These are phyloP conservation scores for Heterobasidion annosum DNA, from an alignment of 1,284 basidiomycete genomes.

Conservation along the genomic window DNA sequence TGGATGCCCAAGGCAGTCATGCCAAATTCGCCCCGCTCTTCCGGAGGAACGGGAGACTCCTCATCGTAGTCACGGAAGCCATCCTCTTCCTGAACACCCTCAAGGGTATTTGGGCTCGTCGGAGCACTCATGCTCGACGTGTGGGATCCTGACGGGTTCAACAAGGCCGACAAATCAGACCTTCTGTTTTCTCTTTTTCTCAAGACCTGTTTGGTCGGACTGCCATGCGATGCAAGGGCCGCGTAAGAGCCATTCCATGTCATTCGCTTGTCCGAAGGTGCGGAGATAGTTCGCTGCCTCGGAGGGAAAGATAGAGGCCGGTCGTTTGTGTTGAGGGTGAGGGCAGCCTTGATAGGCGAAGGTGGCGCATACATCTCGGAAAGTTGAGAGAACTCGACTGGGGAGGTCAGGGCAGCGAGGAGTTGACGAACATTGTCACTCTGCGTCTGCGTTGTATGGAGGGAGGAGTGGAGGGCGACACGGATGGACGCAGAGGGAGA, in stretches of 20 bases:
- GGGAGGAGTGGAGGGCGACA: slow-evolving; percentile 58
- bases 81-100: slow-evolving; percentile 32
- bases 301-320: slow-evolving; percentile 23
- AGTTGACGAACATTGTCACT: slow-evolving; percentile 73
- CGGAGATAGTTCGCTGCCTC: slow-evolving; percentile 16
- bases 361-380: slow-evolving; percentile 80
- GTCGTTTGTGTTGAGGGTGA: slow-evolving; percentile 31
- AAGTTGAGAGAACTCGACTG: slow-evolving; percentile 58
- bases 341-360: slow-evolving; percentile 39
- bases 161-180: slow-evolving; percentile 41
- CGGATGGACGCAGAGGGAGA: slow-evolving; percentile 53
- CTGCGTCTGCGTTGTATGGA: slow-evolving; percentile 66
- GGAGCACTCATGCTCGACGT: slow-evolving; percentile 33
- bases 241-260: slow-evolving; percentile 68
- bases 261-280: slow-evolving; percentile 41
- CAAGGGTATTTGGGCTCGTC: slow-evolving; percentile 24
- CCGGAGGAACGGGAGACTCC: slow-evolving; percentile 6
- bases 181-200: slow-evolving; percentile 40
- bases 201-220: slow-evolving; percentile 30
- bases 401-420: slow-evolving; percentile 63
- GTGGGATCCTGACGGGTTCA: slow-evolving; percentile 19
- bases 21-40: slow-evolving; percentile 36
- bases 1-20: slow-evolving; percentile 50
- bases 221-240: slow-evolving; percentile 34
- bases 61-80: slow-evolving; percentile 12